Evolutionary conservation across 2,329 filamentous ascomycete species (phyloP).

Genomic region (Curvularia sp.): DNA sequence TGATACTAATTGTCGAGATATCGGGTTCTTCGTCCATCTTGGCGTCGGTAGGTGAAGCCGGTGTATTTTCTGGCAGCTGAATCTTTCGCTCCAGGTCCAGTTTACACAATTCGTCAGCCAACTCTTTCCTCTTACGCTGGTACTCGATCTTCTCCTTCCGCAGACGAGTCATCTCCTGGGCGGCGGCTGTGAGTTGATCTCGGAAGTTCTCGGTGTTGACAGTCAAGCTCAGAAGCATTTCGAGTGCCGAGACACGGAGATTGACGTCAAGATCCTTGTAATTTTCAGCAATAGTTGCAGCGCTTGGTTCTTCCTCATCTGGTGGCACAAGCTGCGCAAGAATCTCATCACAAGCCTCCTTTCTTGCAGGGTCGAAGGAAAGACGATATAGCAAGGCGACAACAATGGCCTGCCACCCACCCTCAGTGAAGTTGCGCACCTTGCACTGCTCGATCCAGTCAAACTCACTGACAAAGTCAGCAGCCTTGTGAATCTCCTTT

Average conservation of each 20-base stretch:
- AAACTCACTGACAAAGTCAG: conserved; percentile 75
- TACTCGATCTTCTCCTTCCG: conserved; percentile 95
- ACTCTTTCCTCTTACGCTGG: conserved; percentile 75
- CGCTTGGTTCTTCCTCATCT: conserved; percentile 76
- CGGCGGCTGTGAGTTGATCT: conserved; percentile 88
- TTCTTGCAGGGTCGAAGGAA: conserved; percentile 74
- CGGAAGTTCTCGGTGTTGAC: conserved; percentile 86
- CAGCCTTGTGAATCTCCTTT: conserved; percentile 66
- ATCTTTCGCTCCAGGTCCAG: conserved; percentile 78
- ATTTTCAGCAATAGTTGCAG: conserved; percentile 73
- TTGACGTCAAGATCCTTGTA: conserved; percentile 85
- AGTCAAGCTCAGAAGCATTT: conserved; percentile 85
- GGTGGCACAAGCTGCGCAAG: conserved; percentile 81
- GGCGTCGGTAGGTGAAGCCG: conserved; percentile 63
- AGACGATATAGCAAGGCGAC: conserved; percentile 86
- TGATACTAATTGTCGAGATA: conserved; percentile 59
- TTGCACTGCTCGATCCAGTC: conserved; percentile 86
- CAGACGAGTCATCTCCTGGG: conserved; percentile 90
- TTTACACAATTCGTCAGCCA: conserved; percentile 72
- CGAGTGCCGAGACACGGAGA: conserved; percentile 76
- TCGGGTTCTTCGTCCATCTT: conserved; percentile 64
- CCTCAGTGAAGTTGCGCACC: conserved; percentile 83
- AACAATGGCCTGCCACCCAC: conserved; percentile 90
- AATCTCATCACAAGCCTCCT: conserved; percentile 77
- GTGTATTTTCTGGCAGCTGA: conserved; percentile 74